Conservation (phyloP, 345 rosid species). For the Orychophragmus violaceus region DNA sequence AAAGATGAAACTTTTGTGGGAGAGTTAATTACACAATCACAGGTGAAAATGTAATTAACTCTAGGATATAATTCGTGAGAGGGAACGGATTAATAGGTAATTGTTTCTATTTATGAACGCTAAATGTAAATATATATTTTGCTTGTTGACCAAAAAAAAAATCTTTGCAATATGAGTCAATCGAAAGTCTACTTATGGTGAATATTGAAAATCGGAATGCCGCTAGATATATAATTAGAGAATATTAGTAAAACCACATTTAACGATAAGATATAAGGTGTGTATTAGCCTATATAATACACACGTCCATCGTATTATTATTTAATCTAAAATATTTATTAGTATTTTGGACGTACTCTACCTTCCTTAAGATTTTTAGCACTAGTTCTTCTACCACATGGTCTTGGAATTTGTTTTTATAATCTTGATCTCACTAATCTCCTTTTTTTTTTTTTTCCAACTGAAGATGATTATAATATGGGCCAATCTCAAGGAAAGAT, state of each 20-base stretch:
- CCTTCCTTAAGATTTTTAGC: not conserved
- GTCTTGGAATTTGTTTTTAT: not conserved
- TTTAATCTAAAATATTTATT: not conserved
- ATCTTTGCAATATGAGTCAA: too few species aligned
- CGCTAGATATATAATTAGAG: not conserved
- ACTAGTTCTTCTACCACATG: not conserved
- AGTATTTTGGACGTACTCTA: not conserved
- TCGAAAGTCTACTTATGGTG: constrained; percentile 22
- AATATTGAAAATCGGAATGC: constrained; percentile 12
- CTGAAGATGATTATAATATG: too few species aligned
- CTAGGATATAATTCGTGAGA: not conserved
- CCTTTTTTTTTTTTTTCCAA: too few species aligned
- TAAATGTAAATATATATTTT: not conserved
- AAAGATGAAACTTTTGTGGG: not conserved
- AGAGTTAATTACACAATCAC: constrained; percentile 16
- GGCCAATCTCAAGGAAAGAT: too few species aligned
- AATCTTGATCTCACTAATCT: not conserved
- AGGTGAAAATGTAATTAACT: constrained; percentile 13
- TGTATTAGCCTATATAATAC: not conserved
- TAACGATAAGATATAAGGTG: not conserved
- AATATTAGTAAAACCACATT: not conserved
- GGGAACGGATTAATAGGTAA: constrained; percentile 21
- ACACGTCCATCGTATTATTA: not conserved
- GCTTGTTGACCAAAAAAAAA: too few species aligned
- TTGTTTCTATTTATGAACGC: constrained; percentile 18